A percentile compares a stretch with the other conserved stretches of the same genome.
These are phyloP conservation scores for Neurospora discreta DNA, from an alignment of 495 filamentous ascomycete genomes.

Conservation along the genomic window DNA sequence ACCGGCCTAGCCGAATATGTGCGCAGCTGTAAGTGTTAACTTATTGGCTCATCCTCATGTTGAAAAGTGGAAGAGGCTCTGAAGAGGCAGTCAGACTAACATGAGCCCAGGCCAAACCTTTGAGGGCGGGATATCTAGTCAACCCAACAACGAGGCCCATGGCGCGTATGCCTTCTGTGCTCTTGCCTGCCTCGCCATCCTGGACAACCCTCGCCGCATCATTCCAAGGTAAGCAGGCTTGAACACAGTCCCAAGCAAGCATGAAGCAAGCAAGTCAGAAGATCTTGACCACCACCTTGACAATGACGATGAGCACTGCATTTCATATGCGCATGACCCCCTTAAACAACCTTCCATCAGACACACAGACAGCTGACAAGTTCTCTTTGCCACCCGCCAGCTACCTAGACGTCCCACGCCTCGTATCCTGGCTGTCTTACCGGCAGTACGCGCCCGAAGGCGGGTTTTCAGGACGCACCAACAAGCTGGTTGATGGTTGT, in stretches of 20 bases:
- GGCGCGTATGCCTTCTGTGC: constrained; percentile 96
- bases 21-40: constrained; percentile 51
- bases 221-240: constrained; percentile 47
- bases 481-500: constrained; percentile 95
- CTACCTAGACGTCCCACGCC: constrained; percentile 63
- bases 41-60: background rate
- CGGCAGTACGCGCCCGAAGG: constrained; percentile 89
- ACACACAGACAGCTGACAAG: background rate
- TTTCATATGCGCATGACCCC: background rate
- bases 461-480: constrained; percentile 85
- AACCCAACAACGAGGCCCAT: constrained; percentile 80
- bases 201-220: constrained; percentile 63
- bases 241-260: background rate
- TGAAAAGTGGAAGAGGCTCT: background rate
- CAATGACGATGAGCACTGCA: constrained; percentile 7
- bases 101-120: constrained; percentile 65
- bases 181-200: constrained; percentile 71
- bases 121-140: constrained; percentile 81
- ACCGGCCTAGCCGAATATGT: constrained; percentile 69
- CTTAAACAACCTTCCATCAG: background rate
- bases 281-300: background rate
- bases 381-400: constrained; percentile 23
- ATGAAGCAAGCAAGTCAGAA: background rate
- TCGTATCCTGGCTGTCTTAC: constrained; percentile 78
- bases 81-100: constrained; percentile 1